These are phyloP conservation scores for Lodderomyces margitis DNA, from an alignment of 1,139 yeast genomes.

Conservation along the genomic window DNA sequence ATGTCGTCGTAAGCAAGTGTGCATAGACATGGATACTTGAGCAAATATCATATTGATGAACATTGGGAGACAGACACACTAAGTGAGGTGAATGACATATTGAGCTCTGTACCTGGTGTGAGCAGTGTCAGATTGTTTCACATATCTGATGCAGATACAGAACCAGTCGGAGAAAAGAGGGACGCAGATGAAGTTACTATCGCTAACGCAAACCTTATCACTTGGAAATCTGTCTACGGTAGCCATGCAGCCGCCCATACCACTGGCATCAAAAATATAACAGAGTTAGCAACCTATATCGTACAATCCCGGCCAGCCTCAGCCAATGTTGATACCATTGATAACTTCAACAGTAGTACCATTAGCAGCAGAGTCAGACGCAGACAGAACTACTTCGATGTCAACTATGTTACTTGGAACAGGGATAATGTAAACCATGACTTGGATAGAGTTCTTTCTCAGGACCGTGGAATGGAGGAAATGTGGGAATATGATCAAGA, in stretches of 20 bases:
- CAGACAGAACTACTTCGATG: slow-evolving; percentile 1
- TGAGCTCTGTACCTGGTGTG: background rate
- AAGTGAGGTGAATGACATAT: background rate
- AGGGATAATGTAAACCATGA: background rate
- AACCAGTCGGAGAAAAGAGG: background rate
- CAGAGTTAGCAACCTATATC: background rate
- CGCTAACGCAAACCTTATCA: background rate
- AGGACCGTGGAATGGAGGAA: slow-evolving; percentile 1
- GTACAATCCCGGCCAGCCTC: background rate
- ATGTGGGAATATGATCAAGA: slow-evolving; percentile 1
- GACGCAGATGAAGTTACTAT: background rate
- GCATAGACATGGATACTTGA: background rate
- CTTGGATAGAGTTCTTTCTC: background rate
- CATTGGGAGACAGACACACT: background rate
- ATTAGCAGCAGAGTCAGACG: background rate
- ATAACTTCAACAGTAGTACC: background rate
- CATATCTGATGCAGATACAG: background rate
- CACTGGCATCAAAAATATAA: background rate
- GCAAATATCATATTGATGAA: slow-evolving; percentile 2
- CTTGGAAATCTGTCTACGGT: background rate
- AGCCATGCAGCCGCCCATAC: background rate
- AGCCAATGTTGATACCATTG: background rate
- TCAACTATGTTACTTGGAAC: slow-evolving; percentile 1
- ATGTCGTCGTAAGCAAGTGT: background rate
- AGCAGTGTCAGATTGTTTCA: background rate